Evolutionary conservation across 164 flowering plant species (phyloP), one percentile per base, ranked within the genome.

Genomic region (Echeveria elegans): DNA sequence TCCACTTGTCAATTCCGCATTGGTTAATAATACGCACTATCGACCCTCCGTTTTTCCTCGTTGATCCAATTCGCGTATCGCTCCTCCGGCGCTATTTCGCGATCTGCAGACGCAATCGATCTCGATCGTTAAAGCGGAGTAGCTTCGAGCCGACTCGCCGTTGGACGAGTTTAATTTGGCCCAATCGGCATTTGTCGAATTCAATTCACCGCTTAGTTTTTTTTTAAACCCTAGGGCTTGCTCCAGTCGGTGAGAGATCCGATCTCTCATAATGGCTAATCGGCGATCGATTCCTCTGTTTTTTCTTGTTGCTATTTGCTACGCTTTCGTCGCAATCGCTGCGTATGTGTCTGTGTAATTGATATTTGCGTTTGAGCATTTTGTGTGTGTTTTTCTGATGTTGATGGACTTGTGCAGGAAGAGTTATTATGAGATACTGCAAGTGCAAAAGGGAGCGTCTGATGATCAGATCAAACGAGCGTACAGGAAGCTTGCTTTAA

Each of bases 401-500:
- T 21, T 64, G 32, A 52, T 30, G 50, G 2, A 19, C 21, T 32
- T 21, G 40, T 71, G 29, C 76, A 95, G 99, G 82, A 92, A 92
- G 82, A 95, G 87, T 77, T 95, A 88, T 66, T 95, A 95, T 62
- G 99, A 95, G 63, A 69, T 90, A 26, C 68, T 95, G 77, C 99
- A 95, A 86, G 82, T 95, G 50, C 81, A 88, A 26, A 86, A 77
- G 71, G 86, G 98, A 43, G 95, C 99, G 8, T 75, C 97, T 9
- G 99, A 95, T 11, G 98, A 90, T 4, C 99, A 95, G 86, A 95
- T 95, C 73, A 95, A 95, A 71, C 78, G 98, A 73, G 94, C 98
- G 11, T 95, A 95, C 60, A 70, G 99, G 68, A 95, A 95, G 75
- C 83, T 95, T 0, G 99, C 98, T 0, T 77, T 95, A 84, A 95